Evolutionary conservation across 169 alveolate genomes (phyloP).

Genomic region (Ichthyophthirius multifiliis): DNA sequence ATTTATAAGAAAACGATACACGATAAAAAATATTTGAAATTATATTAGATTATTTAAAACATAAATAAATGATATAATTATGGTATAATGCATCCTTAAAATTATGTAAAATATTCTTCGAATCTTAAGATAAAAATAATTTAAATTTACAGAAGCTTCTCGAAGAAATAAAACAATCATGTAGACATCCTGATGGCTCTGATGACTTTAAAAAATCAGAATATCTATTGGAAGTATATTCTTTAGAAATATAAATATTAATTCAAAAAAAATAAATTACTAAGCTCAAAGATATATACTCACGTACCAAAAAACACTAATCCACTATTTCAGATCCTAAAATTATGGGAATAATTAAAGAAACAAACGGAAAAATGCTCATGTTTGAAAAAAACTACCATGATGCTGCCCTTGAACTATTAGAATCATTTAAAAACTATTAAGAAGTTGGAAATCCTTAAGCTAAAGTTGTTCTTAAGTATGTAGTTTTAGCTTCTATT

Average conservation of each 20-base stretch:
- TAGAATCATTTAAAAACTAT: slow-evolving; percentile 74
- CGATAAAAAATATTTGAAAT: slow-evolving; percentile 10
- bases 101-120: slow-evolving; percentile 11
- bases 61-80: not conserved
- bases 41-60: slow-evolving; percentile 16
- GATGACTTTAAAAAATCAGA: slow-evolving; percentile 23
- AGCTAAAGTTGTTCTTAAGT: slow-evolving; percentile 59
- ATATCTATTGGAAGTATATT: slow-evolving; percentile 59
- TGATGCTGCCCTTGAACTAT: slow-evolving; percentile 69
- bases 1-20: not conserved
- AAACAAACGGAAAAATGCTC: slow-evolving; percentile 72
- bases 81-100: slow-evolving; percentile 20
- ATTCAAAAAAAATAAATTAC: slow-evolving; percentile 45
- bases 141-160: not conserved
- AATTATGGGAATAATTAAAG: slow-evolving; percentile 69
- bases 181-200: slow-evolving; percentile 40
- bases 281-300: slow-evolving; percentile 64
- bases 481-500: slow-evolving; percentile 58
- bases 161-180: slow-evolving; percentile 27
- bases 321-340: slow-evolving; percentile 78
- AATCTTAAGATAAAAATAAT: slow-evolving; percentile 2
- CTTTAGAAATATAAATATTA: slow-evolving; percentile 70
- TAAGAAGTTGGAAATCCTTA: slow-evolving; percentile 65
- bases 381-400: slow-evolving; percentile 65
- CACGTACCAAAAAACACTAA: slow-evolving; percentile 60